These are phyloP conservation scores for Quercus aquifolioides DNA, from an alignment of 306 rosid species.

Conservation along the genomic window DNA sequence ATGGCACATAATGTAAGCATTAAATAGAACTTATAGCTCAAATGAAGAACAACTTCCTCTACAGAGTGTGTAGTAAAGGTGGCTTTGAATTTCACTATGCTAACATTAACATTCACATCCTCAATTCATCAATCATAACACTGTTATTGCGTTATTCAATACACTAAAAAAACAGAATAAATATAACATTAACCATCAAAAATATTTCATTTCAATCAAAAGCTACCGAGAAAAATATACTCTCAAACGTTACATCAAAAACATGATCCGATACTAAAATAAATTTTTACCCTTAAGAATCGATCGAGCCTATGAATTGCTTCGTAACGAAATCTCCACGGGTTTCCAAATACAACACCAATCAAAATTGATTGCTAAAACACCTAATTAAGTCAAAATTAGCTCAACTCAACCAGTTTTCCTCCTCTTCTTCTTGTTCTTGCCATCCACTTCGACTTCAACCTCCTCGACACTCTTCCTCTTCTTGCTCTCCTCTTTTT, in stretches of 20 bases:
- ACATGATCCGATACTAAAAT: neutral
- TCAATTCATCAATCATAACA: neutral
- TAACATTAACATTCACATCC: neutral
- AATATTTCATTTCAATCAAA: neutral
- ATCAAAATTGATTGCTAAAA: neutral
- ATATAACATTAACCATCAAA: neutral
- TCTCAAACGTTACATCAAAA: neutral
- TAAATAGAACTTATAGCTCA: neutral
- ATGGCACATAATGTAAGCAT: neutral
- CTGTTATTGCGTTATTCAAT: neutral
- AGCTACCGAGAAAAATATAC: neutral
- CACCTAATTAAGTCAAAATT: neutral
- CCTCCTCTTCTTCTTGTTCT: constrained; percentile 28
- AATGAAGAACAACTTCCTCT: neutral
- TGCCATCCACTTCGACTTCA: constrained; percentile 5
- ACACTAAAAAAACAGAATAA: neutral
- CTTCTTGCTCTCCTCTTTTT: neutral
- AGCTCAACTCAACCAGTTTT: neutral
- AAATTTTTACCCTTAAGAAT: neutral
- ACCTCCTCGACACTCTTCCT: neutral
- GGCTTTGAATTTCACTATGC: neutral
- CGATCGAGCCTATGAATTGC: neutral
- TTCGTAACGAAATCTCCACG: neutral
- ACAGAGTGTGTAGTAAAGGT: neutral
- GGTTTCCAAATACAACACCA: neutral